These are phyloP conservation scores for Neurospora tetrasperma DNA, from an alignment of 495 filamentous ascomycete species.

Conservation along the genomic window DNA sequence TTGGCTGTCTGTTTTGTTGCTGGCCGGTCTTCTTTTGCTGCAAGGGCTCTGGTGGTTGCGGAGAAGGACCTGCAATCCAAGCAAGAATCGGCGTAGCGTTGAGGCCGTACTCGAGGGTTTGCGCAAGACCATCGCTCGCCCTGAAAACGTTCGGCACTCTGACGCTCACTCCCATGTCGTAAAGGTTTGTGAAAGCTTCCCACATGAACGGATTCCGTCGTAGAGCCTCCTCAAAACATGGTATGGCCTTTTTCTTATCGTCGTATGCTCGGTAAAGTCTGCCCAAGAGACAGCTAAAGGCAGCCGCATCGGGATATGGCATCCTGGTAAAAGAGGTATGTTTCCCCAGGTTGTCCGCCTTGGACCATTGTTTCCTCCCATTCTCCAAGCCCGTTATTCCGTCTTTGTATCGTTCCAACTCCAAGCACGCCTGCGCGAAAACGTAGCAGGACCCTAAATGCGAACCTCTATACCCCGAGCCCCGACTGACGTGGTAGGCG, in stretches of 20 bases:
- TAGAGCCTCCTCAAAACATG: conserved; percentile 76
- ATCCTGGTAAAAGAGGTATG: conserved; percentile 61
- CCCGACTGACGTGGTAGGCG: conserved; percentile 58
- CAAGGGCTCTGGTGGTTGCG: conserved; percentile 20
- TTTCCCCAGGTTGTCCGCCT: conserved; percentile 62
- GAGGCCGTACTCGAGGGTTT: conserved; percentile 27
- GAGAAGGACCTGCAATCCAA: conserved; percentile 18
- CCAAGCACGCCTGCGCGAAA: conserved; percentile 80
- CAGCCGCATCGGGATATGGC: conserved; percentile 72
- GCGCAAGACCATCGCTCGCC: conserved; percentile 41
- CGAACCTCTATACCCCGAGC: conserved; percentile 49
- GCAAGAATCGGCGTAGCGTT: conserved; percentile 14
- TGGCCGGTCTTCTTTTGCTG: conserved; percentile 19
- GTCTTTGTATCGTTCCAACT: conserved; percentile 63
- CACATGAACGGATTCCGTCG: conserved; percentile 94
- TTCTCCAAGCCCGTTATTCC: conserved; percentile 74
- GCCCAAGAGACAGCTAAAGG: conserved; percentile 67
- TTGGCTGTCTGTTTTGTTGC: conserved; percentile 17
- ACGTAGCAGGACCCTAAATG: conserved; percentile 87
- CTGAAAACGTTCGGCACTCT: conserved; percentile 79
- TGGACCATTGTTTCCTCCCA: conserved; percentile 56
- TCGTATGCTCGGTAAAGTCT: conserved; percentile 77
- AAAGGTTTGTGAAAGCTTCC: conserved; percentile 85
- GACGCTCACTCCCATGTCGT: conserved; percentile 58
- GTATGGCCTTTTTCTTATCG: conserved; percentile 68